A percentile compares a stretch with the other conserved stretches of the same genome.
Evolutionary conservation across 441 rosid genomes (phyloP).

Genomic region (Breynia disticha): DNA sequence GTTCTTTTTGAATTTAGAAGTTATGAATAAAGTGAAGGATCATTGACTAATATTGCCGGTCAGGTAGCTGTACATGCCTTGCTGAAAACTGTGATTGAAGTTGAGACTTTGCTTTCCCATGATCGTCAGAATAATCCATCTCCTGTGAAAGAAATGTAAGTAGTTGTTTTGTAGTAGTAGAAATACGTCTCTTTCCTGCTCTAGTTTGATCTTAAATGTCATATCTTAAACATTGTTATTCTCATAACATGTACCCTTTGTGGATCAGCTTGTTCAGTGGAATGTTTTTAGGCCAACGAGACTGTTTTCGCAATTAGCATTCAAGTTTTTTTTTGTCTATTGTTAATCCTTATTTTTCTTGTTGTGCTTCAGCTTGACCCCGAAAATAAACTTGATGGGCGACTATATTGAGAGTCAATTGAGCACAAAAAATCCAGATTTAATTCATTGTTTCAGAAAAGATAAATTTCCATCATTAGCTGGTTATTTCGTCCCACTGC

Average conservation of each 20-base stretch:
- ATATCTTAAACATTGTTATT: too few relatives aligned
- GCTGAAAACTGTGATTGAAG: slow-evolving; percentile 48
- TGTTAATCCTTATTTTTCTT: slow-evolving; percentile 11
- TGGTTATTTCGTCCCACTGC: slow-evolving; percentile 46
- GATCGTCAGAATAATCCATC: slow-evolving; percentile 41
- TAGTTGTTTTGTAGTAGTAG: slow-evolving; percentile 3
- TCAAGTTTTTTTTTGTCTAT: slow-evolving; percentile 4
- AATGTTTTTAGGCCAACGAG: too few relatives aligned
- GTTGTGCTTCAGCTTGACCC: slow-evolving; percentile 37
- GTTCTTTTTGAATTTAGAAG: slow-evolving; percentile 19
- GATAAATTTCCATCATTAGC: slow-evolving; percentile 47
- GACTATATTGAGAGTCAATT: slow-evolving; percentile 41
- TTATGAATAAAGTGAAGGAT: slow-evolving; percentile 19
- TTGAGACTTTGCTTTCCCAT: slow-evolving; percentile 52
- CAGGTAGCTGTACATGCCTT: slow-evolving; percentile 59
- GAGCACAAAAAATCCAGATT: slow-evolving; percentile 30
- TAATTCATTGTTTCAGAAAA: slow-evolving; percentile 50
- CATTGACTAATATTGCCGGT: slow-evolving; percentile 21
- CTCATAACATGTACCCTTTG: neutral
- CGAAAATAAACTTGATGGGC: slow-evolving; percentile 29
- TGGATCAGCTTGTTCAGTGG: neutral
- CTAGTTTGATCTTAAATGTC: too few relatives aligned
- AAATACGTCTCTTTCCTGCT: neutral
- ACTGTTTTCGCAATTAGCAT: neutral
- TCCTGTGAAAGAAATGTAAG: slow-evolving; percentile 50